Conservation (phyloP, 1,139 yeast genomes). For the Meyerozyma elateridarum region DNA sequence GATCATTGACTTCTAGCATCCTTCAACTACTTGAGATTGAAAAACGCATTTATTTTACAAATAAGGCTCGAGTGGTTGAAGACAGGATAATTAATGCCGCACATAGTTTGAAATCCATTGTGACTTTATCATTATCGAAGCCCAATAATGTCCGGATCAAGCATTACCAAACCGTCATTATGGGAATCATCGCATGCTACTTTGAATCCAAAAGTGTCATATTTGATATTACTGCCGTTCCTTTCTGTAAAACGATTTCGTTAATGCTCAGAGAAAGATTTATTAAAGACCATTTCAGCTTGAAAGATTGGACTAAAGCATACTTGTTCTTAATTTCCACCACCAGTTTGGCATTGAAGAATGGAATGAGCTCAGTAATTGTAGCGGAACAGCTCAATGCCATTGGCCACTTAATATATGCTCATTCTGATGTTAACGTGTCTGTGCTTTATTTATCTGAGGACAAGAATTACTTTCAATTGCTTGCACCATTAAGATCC, state of each 20-base stretch:
- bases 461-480: background rate
- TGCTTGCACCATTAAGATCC: background rate
- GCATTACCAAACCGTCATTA: background rate
- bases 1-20: background rate
- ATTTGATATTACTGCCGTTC: background rate
- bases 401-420: conserved; percentile 1
- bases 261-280: background rate
- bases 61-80: background rate
- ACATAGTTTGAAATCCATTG: background rate
- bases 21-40: background rate
- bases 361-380: background rate
- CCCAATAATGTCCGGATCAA: conserved; percentile 1
- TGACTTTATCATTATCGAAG: background rate
- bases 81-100: background rate
- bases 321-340: background rate
- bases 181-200: background rate
- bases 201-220: background rate
- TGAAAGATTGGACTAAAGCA: background rate
- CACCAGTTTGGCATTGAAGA: background rate
- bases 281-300: background rate
- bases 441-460: background rate
- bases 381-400: background rate
- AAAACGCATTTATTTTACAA: background rate
- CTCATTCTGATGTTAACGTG: background rate
- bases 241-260: background rate